Evolutionary conservation across 208 protist species (phyloP), one percentile per base, ranked within the genome.

Genomic region (Crithidia acanthocephali): DNA sequence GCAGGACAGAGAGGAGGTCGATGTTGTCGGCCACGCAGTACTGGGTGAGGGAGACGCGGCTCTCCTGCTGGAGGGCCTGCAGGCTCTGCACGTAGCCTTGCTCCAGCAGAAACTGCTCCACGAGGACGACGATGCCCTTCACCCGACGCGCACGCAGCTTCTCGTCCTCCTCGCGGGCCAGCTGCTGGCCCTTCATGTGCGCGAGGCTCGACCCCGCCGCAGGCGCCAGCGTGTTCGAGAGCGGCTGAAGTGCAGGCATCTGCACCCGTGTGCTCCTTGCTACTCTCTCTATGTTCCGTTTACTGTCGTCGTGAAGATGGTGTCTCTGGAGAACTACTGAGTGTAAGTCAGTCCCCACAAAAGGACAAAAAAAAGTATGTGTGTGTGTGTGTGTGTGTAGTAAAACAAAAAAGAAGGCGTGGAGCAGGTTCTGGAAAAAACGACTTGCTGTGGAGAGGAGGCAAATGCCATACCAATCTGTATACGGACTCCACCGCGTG

Each of bases 1-100:
- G 65, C 10, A 96, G 65, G 33, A 96, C 74, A 22, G 79, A 84
- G 25, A 94, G 64, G 18, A 98, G 77, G 80, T 97, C 92, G 67
- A 98, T 89, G 71, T 98, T 98, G 76, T 98, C 94, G 13, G 94
- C 94, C 16, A 77, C 76, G 74, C 72, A 79, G 64, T 86, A 86
- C 44, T 93, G 76, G 15, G 81, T 68, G 22, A 97, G 77, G 10
- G 88, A 85, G 22, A 97, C 57, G 44, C 77, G 68, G 65, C 88
- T 92, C 65, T 97, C 94, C 55, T 87, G 83, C 73, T 97, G 91
- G 10, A 97, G 80, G 22, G 73, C 73, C 63, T 95, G 84, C 53
- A 95, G 67, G 18, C 87, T 61, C 23, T 86, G 73, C 6, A 64
- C 66, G 55, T 97, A 97, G 33, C 93, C 93, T 63, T 95, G 90